Percentiles rank a stretch among this genome's conserved stretches.
Evolutionary conservation across 306 rosid genomes (phyloP).

Genomic region (Citrullus colocynthis): DNA sequence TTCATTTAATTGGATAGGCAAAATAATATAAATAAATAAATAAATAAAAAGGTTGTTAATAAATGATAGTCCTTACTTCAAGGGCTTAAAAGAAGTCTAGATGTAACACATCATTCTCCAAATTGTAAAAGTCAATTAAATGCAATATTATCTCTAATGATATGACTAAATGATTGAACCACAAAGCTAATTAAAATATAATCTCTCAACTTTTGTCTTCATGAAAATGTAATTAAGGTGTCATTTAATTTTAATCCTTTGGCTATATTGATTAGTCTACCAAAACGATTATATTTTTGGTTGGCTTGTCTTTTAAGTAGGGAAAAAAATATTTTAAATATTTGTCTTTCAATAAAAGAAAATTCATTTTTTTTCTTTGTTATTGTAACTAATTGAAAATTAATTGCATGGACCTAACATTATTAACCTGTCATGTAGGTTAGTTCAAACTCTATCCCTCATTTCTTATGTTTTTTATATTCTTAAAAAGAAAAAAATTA

Average conservation of each 20-base stretch:
- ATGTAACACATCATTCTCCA: constrained; percentile 7
- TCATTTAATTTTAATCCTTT: too few relatives aligned
- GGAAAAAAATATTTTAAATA: too few relatives aligned
- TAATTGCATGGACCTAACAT: too few relatives aligned
- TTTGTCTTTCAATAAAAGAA: too few relatives aligned
- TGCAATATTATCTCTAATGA: constrained; percentile 5
- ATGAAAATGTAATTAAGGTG: background rate
- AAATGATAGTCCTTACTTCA: background rate
- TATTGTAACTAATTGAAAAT: too few relatives aligned
- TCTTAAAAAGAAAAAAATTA: too few relatives aligned
- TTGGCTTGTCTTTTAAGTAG: background rate
- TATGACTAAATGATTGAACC: constrained; percentile 5
- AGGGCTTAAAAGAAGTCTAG: background rate
- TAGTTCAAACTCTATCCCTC: background rate
- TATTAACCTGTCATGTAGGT: too few relatives aligned
- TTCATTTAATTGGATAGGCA: background rate
- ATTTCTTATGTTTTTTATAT: background rate
- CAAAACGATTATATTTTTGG: background rate
- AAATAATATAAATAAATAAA: background rate
- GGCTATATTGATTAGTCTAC: background rate
- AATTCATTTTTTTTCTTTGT: too few relatives aligned
- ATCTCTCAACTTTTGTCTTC: background rate
- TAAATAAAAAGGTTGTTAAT: background rate
- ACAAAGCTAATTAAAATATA: background rate
- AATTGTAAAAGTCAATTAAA: background rate